Base-by-base conservation (phyloP, 2,329 filamentous ascomycete species). In the Penicillium crustosum region DNA sequence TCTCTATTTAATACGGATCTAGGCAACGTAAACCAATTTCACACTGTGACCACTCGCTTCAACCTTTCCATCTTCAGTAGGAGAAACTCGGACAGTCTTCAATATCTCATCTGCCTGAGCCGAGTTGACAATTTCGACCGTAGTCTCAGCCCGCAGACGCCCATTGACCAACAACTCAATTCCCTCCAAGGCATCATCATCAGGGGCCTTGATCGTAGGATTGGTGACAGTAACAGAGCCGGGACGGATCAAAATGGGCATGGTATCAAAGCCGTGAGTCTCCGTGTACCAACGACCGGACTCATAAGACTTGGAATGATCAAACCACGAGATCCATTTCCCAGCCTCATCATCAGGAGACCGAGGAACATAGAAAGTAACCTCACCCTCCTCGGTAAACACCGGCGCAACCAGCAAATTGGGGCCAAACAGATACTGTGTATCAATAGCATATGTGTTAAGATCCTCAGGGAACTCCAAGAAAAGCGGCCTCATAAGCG, bases 361-460 rank as follows among this genome's bases (percentile, higher is more conserved):
- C 75, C 66, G 69, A 64, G 61, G 83, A 75, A 65, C 82, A 70
- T 91, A 91, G 70, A 89, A 88, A 55, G 87, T 83, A 0, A 87
- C 86, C 36, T 81, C 81, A 0, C 85, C 86, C 1, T 80, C 79
- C 68, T 89, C 83, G 12, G 82, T 80, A 60, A 88, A 89, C 2
- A 89, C 77, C 1, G 87, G 87, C 2, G 86, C 85, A 6, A 86
- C 84, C 8, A 91, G 75, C 35, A 91, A 72, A 50, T 80, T 81
- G 17, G 81, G 80, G 2, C 89, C 89, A n/a, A 91, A 77, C 84
- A 91, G 88, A 73, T 89, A 91, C 70, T 90, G 86, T 33, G 85
- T 82, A 71, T 91, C 88, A 45, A 89, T 78, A 51, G 78, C 81
- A 83, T 87, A 90, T 0, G 83, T 78, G 5, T 85, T 89, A n/a